Conservation (phyloP, 768 basidiomycete genomes). For the Trametes punicea region DNA sequence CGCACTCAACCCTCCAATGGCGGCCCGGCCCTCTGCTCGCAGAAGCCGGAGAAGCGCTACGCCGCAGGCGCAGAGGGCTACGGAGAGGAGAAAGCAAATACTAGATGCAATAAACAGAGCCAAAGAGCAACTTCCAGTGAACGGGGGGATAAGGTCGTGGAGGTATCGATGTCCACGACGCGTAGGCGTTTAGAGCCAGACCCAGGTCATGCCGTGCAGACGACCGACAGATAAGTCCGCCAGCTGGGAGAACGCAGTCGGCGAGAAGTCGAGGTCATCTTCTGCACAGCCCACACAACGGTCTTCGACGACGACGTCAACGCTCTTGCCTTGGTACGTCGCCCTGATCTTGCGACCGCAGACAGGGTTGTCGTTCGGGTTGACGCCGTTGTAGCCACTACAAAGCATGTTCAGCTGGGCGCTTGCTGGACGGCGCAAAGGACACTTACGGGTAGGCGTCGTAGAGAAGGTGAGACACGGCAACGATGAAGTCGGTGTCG, state of each 20-base stretch:
- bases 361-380: conserved; percentile 77
- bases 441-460: conserved; percentile 56
- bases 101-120: conserved; percentile 16
- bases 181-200: conserved; percentile 11
- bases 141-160: conserved; percentile 8
- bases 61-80: conserved; percentile 19
- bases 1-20: conserved; percentile 22
- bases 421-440: neutral
- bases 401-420: neutral
- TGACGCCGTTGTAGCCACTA: conserved; percentile 52
- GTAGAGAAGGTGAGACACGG: conserved; percentile 53
- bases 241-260: conserved; percentile 50
- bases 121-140: neutral
- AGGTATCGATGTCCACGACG: neutral
- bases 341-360: conserved; percentile 48
- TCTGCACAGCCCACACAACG: conserved; percentile 55
- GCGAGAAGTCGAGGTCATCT: conserved; percentile 62
- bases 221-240: conserved; percentile 48
- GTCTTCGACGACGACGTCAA: conserved; percentile 54
- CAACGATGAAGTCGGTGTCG: conserved; percentile 51
- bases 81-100: conserved; percentile 7
- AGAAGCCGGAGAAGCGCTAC: conserved; percentile 19
- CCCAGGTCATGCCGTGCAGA: conserved; percentile 48
- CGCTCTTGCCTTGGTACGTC: conserved; percentile 45
- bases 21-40: conserved; percentile 28